Base-by-base conservation (phyloP, 768 basidiomycete species). In the Hygrophoropsis aurantiaca region DNA sequence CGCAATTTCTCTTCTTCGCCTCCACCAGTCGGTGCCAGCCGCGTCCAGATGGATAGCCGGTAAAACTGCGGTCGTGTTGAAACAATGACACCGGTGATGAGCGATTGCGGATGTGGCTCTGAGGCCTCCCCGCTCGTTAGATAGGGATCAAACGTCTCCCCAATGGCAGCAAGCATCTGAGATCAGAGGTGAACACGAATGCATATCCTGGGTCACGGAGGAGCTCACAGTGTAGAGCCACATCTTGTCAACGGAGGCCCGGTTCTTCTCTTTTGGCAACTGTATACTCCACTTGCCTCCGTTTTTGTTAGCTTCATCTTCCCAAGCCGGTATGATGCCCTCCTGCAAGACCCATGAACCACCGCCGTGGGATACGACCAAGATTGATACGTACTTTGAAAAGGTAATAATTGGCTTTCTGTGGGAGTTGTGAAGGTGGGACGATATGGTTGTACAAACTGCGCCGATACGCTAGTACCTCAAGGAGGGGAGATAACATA, bases 281-380 rank as follows among this genome's bases (percentile, higher is more conserved):
- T 99, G 97, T 52, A 98, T 93, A 61, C 88, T 89, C 97, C 97
- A 99, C 74, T 99, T 99, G 40, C 97, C 97, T 43, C 97, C 97
- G 54, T 88, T 77, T 67, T 94, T 94, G 73, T 99, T 99, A 16
- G 93, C 93, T 39, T 91, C 86, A 57, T 97, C 94, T 62, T 97
- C 94, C 94, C 94, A 97, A 42, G 94, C 94, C 6, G 94, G 94
- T 54, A 95, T 95, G 54, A 97, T 97, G 21, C 87, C 90, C 59
- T 93, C 93, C 92, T 94, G 59, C 40, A 46, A 27, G 15, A 10
- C 37, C 26, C 19, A 47, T 52, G 42, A 49, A 49, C 24, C 44
- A 53, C 19, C 19, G 23, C 16, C 33, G 37, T 32, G 33, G 30
- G 5, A 41, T 13, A 42, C 18, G 30, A 23, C 11, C 11, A 9